Evolutionary conservation across 257 asterid genomes (phyloP).

Genomic region (Pogostemon cablin): DNA sequence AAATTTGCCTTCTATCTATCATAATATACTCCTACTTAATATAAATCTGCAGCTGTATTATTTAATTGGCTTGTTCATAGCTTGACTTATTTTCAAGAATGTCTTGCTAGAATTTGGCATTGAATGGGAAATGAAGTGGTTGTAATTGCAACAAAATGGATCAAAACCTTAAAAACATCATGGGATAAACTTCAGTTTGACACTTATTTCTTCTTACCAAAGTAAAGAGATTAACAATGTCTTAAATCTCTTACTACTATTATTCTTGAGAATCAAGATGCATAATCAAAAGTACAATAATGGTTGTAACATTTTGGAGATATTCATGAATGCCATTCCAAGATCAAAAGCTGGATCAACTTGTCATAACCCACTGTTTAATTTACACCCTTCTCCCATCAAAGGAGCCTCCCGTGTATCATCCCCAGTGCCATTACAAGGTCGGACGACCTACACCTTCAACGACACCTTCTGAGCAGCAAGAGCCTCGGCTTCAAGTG

Average conservation of each 20-base stretch:
- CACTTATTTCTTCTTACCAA: conserved; percentile 11
- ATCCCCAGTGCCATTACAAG: neutral
- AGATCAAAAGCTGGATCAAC: too few relatives aligned
- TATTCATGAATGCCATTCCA: too few relatives aligned
- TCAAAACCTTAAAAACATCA: neutral
- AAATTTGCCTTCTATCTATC: too few relatives aligned
- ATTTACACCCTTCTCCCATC: too few relatives aligned
- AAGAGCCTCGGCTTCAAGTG: conserved; percentile 88
- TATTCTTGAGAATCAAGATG: conserved; percentile 27
- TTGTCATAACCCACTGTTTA: too few relatives aligned
- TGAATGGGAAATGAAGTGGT: too few relatives aligned
- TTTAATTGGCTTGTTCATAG: too few relatives aligned
- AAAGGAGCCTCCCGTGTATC: conserved; percentile 1
- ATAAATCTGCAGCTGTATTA: too few relatives aligned
- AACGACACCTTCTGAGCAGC: conserved; percentile 79
- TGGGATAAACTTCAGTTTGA: neutral
- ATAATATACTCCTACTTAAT: too few relatives aligned
- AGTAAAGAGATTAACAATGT: conserved; percentile 26
- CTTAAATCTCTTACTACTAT: conserved; percentile 3
- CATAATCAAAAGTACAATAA: conserved; percentile 30
- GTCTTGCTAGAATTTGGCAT: too few relatives aligned
- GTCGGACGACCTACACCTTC: conserved; percentile 49
- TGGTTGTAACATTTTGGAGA: conserved; percentile 19
- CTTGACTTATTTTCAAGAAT: too few relatives aligned
- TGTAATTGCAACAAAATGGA: too few relatives aligned